Evolutionary conservation across 83 land plant species (phyloP).

Genomic region (Thuja plicata): DNA sequence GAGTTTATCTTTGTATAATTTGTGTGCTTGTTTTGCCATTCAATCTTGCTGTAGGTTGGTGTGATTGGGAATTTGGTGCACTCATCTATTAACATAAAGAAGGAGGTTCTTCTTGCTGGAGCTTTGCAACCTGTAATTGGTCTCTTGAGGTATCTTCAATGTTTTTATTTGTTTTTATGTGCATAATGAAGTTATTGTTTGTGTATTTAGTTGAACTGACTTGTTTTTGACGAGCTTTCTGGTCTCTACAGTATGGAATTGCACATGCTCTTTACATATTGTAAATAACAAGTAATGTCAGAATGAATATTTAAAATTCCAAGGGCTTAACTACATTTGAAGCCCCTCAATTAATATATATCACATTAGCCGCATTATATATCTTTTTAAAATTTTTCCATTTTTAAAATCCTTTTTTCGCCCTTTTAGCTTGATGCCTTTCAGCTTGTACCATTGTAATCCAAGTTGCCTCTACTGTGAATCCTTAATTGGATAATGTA

Average conservation of each 20-base stretch:
- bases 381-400: too few species aligned
- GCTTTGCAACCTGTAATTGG: conserved; percentile 99
- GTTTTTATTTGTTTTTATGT: neutral
- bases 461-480: neutral
- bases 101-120: conserved; percentile 91
- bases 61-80: conserved; percentile 98
- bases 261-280: neutral
- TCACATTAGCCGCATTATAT: neutral
- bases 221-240: neutral
- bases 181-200: neutral
- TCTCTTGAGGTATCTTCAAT: conserved; percentile 62
- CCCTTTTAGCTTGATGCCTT: neutral
- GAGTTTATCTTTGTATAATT: neutral
- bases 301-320: neutral
- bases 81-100: conserved; percentile 92
- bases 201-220: neutral
- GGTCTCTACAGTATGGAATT: neutral
- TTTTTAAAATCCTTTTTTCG: too few species aligned
- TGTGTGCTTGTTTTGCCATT: neutral
- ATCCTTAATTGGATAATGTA: neutral
- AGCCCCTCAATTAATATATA: neutral
- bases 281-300: neutral
- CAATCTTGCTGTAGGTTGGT: conserved; percentile 65
- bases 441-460: neutral
- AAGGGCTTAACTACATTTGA: neutral